phyloP scores from a whole-genome alignment of 345 rosid species.

The Cardamine resedifolia region DNA sequence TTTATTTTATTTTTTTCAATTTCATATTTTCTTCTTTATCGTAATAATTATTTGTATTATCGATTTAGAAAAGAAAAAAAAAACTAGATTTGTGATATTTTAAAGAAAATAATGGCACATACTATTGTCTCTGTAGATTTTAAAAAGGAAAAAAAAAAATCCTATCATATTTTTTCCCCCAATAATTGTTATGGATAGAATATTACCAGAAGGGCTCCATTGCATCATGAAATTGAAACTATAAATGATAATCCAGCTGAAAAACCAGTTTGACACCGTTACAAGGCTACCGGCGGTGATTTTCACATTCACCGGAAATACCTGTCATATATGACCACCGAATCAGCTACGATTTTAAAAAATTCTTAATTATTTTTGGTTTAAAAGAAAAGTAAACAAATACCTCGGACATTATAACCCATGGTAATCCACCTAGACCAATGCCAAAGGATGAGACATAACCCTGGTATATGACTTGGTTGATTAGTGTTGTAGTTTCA shows the following conservation, averaged over 20 bases:
- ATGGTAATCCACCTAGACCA: slow-evolving; percentile 58
- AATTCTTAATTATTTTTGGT: not conserved
- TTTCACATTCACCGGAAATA: slow-evolving; percentile 54
- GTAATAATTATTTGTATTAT: too few species aligned
- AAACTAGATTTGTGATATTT: not conserved
- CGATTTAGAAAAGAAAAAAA: too few species aligned
- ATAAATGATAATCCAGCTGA: slow-evolving; percentile 48
- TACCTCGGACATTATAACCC: slow-evolving; percentile 76
- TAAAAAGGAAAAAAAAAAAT: too few species aligned
- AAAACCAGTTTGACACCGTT: slow-evolving; percentile 45
- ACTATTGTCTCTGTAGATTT: not conserved
- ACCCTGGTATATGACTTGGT: slow-evolving; percentile 39
- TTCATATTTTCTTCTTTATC: too few species aligned
- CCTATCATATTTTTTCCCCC: too few species aligned
- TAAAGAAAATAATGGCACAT: not conserved
- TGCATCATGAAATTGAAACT: slow-evolving; percentile 54
- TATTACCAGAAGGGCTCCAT: slow-evolving; percentile 43
- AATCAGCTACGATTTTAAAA: not conserved
- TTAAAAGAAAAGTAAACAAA: not conserved
- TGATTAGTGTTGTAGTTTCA: slow-evolving; percentile 1
- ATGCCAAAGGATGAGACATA: slow-evolving; percentile 27
- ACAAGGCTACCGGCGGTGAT: slow-evolving; percentile 55
- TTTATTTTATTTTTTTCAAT: too few species aligned
- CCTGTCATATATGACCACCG: slow-evolving; percentile 23
- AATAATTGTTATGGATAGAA: too few species aligned